Base-by-base conservation (phyloP, 169 alveolate species). In the Plasmodium malariae region DNA sequence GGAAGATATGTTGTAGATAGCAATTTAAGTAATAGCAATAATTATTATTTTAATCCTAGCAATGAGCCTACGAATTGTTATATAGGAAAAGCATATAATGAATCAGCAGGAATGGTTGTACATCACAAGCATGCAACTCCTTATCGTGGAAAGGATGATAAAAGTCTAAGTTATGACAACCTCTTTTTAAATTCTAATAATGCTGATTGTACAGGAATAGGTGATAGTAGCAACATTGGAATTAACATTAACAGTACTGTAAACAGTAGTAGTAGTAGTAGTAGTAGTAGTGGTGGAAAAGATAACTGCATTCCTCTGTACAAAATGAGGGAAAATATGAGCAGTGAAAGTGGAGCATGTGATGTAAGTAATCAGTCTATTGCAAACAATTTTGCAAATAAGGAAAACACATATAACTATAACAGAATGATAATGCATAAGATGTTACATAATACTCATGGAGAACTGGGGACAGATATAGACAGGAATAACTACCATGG, bases 271-370 rank as follows among this genome's bases (percentile, higher is more conserved):
- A 19, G 21, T n/a, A 51, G 21, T 51, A n/a, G 14, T 51, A 19
- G 62, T 9, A 51, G 62, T 51, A n/a, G 62, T 51, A 51, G 62
- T 40, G 51, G 51, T 40, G 51, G 51, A 40, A 40, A n/a, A n/a
- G n/a, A n/a, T n/a, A n/a, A n/a, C n/a, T n/a, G n/a, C n/a, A n/a
- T n/a, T n/a, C n/a, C n/a, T 3, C 55, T 45, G 9, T 45, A 11
- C 9, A 45, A 11, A 17, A 3, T 11, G 4, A 45, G 5, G 5
- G 4, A 45, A 45, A 45, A 45, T 45, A 3, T 11, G 9, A 45
- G 4, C 14, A 45, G 55, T 45, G 55, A 45, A 45, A 3, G 21
- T 45, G 21, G 1, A 45, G 4, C 14, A 11, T 17, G 14, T 45
- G 55, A 45, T 1, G 9, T 45, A 3, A 45, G 55, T 3, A 45